Base-by-base conservation (phyloP, 148 eudicot species). In the Spergularia bocconei region DNA sequence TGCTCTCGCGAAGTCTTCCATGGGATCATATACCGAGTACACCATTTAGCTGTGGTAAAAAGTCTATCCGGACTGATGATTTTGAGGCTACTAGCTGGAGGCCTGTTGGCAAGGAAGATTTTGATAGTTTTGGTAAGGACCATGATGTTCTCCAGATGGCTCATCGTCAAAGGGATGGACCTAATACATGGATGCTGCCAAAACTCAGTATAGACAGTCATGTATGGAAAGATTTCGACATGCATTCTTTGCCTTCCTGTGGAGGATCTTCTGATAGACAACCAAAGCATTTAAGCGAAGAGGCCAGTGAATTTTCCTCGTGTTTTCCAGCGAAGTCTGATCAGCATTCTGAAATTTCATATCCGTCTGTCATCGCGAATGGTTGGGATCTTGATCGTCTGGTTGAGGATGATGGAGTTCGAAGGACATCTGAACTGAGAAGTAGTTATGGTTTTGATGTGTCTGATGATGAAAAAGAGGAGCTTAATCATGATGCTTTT, bases 1-100 rank as follows among this genome's bases (percentile, higher is more conserved):
- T 86, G 70, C 64, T 78, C 79, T 44, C 77, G 67, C 71, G 41
- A 64, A 80, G 74, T 75, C 82, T 85, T 82, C 84, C 81, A 64
- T 50, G 79, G 79, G 79, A 75, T 80, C 75, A 76, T 75, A 66
- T 58, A 77, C 77, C 58, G 69, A 66, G 73, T 73, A 76, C 72
- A 54, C 62, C 85, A 12, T 67, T 77, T 38, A 33, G 44, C 63
- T 75, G 71, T 75, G 86, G 77, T 55, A 84, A 77, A 65, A 58
- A 59, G 77, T 59, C 82, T 69, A 75, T 82, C 69, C 80, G 74
- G 76, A 71, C 53, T 56, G 82, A 76, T 74, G 62, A 80, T 69
- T 60, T 67, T 36, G 59, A 82, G 63, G 74, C 44, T 60, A 78
- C 73, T 64, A 77, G 68, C 73, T 55, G 78, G 75, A 48, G 71